Evolutionary conservation across 768 basidiomycete species (phyloP), one percentile per base, ranked within the genome.

Genomic region (Termitomyces sp.): DNA sequence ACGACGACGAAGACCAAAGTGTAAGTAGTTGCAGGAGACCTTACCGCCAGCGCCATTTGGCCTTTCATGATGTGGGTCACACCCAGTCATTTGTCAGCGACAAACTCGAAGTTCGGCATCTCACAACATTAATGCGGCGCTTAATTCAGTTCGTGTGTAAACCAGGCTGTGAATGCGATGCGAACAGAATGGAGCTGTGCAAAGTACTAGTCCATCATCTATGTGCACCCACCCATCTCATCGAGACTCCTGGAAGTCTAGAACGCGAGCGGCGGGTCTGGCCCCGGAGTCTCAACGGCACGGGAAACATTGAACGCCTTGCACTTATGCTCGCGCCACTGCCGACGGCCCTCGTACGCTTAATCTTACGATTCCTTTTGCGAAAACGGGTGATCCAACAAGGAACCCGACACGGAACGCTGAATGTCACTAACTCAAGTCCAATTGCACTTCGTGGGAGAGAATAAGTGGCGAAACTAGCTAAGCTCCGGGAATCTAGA

Each of bases 1-100:
- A 62, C 40, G 44, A 55, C 22, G 19, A 32, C 19, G 24, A 45
- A 30, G 22, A 51, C 56, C 38, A 49, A 57, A 22, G 53, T 57
- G 28, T 28, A n/a, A n/a, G 34, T 35, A 35, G 34, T 35, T 12
- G 34, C 51, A 58, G 56, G 51, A 34, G 34, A 43, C 14, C 22
- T 35, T n/a, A n/a, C 40, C n/a, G 17, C 26, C 10, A 12, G 24
- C n/a, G 12, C 38, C 28, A 15, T 14, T 15, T 22, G 34, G 34
- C 30, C 9, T 38, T 22, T 22, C 45, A 45, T 50, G 30, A 10
- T 32, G 32, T 28, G 19, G 17, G 37, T 7, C 8, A n/a, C 37
- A 44, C 40, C 45, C 26, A 26, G 21, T 21, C 35, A 53, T 42
- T 54, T 54, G 51, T 53, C 52, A 53, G 51, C 30, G 28, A 42